Conservation (phyloP, 495 filamentous ascomycete species). For the Viridothelium virens region DNA sequence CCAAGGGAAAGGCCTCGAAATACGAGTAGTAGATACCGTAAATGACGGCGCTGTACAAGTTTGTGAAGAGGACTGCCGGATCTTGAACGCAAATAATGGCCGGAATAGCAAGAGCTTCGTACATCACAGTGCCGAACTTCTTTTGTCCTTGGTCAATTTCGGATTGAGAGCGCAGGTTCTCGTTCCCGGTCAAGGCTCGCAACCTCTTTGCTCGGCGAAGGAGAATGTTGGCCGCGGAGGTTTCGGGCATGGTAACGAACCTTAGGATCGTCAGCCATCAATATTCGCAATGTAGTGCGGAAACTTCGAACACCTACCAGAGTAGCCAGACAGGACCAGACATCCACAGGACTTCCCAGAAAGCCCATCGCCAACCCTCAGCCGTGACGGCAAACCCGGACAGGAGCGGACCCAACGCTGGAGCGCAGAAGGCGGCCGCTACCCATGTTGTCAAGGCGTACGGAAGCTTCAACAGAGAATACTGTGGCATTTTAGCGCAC, state of each 20-base stretch:
- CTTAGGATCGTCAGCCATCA: background rate
- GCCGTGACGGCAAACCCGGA: conserved; percentile 52
- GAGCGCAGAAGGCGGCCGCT: conserved; percentile 34
- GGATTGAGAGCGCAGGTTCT: conserved; percentile 26
- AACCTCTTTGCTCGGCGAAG: conserved; percentile 46
- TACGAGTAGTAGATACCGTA: conserved; percentile 61
- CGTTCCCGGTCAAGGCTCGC: conserved; percentile 33
- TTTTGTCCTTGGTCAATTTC: conserved; percentile 35
- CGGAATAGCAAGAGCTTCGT: conserved; percentile 53
- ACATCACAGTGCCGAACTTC: conserved; percentile 31
- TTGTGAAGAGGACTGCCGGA: conserved; percentile 51
- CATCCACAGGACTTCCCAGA: conserved; percentile 40
- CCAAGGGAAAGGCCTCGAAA: conserved; percentile 63
- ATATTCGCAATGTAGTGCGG: background rate
- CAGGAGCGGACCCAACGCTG: conserved; percentile 51
- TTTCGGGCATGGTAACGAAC: conserved; percentile 48
- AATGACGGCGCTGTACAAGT: conserved; percentile 52
- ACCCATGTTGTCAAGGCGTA: conserved; percentile 45
- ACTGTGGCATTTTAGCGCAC: conserved; percentile 19
- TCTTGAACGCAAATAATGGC: conserved; percentile 55
- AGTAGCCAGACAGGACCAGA: conserved; percentile 38
- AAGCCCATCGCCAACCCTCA: conserved; percentile 33
- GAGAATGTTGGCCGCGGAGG: conserved; percentile 43
- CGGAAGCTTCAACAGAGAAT: conserved; percentile 37
- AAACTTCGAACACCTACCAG: conserved; percentile 21